A percentile compares a stretch with the other conserved stretches of the same genome.
These are phyloP conservation scores for Gossypium rotundifolium DNA, from an alignment of 345 rosid genomes.

Conservation along the genomic window DNA sequence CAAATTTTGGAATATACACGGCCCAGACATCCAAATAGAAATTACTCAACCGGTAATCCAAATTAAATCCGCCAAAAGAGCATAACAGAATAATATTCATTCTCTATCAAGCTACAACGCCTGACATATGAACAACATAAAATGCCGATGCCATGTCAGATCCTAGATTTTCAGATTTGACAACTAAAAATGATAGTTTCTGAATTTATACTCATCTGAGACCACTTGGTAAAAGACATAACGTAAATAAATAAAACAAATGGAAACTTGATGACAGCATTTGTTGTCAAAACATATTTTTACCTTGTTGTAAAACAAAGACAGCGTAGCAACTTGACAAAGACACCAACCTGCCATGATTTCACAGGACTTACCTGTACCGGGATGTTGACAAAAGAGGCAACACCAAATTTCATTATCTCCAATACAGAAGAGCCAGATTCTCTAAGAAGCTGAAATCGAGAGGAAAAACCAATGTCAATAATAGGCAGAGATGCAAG, in stretches of 20 bases:
- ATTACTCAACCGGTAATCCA: conserved; percentile 3
- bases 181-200: not conserved
- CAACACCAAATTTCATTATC: conserved; percentile 74
- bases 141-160: not conserved
- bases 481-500: conserved; percentile 12
- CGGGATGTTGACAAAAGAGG: conserved; percentile 72
- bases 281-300: not conserved
- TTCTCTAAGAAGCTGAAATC: conserved; percentile 78
- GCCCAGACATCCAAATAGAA: not conserved
- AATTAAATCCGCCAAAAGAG: not conserved
- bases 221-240: conserved; percentile 3
- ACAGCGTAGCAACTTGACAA: conserved; percentile 4
- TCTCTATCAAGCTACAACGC: not conserved
- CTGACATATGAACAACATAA: not conserved
- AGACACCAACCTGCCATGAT: conserved; percentile 18
- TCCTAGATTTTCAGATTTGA: not conserved
- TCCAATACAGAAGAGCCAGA: conserved; percentile 71
- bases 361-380: conserved; percentile 50
- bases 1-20: not conserved
- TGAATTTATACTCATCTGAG: not conserved
- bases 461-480: conserved; percentile 23
- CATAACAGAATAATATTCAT: not conserved
- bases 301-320: conserved; percentile 2
- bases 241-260: not conserved
- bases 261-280: not conserved